Evolutionary conservation across 2,329 filamentous ascomycete species (phyloP).

Genomic region (Pseudogymnoascus sp.): DNA sequence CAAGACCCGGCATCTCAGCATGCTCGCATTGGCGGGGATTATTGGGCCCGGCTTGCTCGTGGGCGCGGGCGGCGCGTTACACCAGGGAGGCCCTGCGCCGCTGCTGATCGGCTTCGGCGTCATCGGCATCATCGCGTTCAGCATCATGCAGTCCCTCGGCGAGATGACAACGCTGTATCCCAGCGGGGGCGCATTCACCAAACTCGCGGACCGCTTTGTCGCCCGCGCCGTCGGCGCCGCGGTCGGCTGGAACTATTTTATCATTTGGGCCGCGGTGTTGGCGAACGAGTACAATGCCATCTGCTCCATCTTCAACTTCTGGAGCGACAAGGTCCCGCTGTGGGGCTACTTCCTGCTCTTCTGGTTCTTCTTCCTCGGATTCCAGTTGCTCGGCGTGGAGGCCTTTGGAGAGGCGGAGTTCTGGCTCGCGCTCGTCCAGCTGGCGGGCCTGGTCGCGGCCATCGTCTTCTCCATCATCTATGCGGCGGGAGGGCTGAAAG

Average conservation of each 20-base stretch:
- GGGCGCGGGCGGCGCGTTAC: constrained; percentile 62
- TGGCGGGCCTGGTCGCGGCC: constrained; percentile 62
- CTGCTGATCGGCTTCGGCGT: constrained; percentile 67
- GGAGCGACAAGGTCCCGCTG: constrained; percentile 53
- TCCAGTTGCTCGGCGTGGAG: constrained; percentile 66
- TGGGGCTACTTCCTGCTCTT: constrained; percentile 70
- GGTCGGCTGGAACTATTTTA: constrained; percentile 66
- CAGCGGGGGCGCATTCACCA: constrained; percentile 64
- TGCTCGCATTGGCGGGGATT: constrained; percentile 41
- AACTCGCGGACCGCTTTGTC: constrained; percentile 62
- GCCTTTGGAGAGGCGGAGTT: constrained; percentile 76
- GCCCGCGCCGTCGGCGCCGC: constrained; percentile 64
- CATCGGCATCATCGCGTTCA: constrained; percentile 61
- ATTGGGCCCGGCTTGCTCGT: constrained; percentile 67
- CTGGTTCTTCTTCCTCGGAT: constrained; percentile 61
- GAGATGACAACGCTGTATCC: constrained; percentile 70
- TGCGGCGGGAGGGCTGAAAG: constrained; percentile 58
- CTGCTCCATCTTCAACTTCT: constrained; percentile 59
- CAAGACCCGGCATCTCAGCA: constrained; percentile 60
- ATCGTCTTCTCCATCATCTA: constrained; percentile 70
- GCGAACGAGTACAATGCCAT: constrained; percentile 68
- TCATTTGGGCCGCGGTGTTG: constrained; percentile 60
- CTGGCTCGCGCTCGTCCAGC: constrained; percentile 66
- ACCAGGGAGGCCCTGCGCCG: constrained; percentile 63
- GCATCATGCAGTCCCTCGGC: constrained; percentile 57